These are phyloP conservation scores for Umbelopsis sp. DNA, from an alignment of 192 early-diverging fungal species.

Conservation along the genomic window DNA sequence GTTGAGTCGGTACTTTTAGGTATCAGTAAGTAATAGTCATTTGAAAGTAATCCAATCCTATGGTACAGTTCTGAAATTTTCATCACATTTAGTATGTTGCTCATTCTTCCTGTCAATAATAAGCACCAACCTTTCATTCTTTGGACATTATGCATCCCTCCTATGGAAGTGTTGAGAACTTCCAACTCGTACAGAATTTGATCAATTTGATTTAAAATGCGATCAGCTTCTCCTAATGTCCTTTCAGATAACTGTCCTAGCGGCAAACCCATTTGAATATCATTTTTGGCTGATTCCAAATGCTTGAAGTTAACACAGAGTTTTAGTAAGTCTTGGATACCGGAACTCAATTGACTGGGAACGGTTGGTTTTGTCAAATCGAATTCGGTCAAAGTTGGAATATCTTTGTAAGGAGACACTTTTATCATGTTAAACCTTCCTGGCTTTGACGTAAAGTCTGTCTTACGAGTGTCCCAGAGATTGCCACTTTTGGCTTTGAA, in stretches of 20 bases:
- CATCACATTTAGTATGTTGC: too few relatives aligned
- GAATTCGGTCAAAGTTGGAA: constrained; percentile 25
- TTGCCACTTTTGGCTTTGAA: constrained; percentile 74
- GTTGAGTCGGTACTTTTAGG: constrained; percentile 63
- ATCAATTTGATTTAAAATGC: constrained; percentile 60
- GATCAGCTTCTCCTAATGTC: constrained; percentile 60
- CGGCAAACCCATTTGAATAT: constrained; percentile 73
- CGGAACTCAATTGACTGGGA: constrained; percentile 46
- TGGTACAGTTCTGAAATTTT: not conserved
- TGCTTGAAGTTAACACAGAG: constrained; percentile 70
- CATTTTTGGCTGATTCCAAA: constrained; percentile 59
- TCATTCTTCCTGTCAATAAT: not conserved
- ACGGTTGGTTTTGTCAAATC: constrained; percentile 32
- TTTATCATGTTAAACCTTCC: constrained; percentile 46
- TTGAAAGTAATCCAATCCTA: constrained; percentile 40
- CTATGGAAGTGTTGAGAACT: not conserved
- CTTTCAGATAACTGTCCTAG: constrained; percentile 73
- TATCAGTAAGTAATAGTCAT: constrained; percentile 73
- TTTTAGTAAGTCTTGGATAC: constrained; percentile 62
- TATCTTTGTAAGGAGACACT: constrained; percentile 26
- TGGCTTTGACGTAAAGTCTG: constrained; percentile 51
- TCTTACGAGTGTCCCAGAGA: constrained; percentile 57
- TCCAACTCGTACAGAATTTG: constrained; percentile 35
- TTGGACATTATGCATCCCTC: not conserved
- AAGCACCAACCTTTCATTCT: constrained; percentile 15